Evolutionary conservation across 2,329 filamentous ascomycete species (phyloP), one percentile per base, ranked within the genome.

Genomic region (Aspergillus uvarum): DNA sequence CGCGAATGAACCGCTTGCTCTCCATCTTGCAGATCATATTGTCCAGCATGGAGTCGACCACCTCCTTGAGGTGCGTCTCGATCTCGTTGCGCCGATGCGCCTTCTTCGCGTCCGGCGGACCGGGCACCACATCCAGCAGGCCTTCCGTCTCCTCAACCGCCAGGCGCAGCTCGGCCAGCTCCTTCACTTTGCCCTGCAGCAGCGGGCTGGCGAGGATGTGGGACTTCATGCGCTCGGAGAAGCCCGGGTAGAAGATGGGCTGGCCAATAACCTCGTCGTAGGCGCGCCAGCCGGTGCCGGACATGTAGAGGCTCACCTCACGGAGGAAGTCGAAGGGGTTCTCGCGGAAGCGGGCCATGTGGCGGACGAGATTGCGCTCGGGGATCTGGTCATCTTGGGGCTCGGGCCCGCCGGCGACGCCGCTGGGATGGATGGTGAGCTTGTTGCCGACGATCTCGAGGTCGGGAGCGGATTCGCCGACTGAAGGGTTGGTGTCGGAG

Each of bases 11-110:
- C 2, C 86, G 81, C 73, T 93, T 96, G 81, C 89, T 96, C 77
- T 99, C 95, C 83, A 98, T 94, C 78, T 99, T 99, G 84, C 94
- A 98, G 63, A 99, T 97, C 95, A 99, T 98, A 64, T 89, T 87
- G 72, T 96, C 92, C 24, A 92, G 91, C 84, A 95, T 88, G 65
- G 89, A 88, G 64, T 95, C 91, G 4, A 91, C 90, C 4, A 97
- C 88, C 71, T 96, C 88, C 57, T 87, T 83, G 50, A 99, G 80
- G 59, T 88, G 88, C 42, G 82, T 81, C 70, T 92, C 87, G 58
- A 98, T 85, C 68, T 89, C 86, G 58, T 78, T 80, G 53, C 73
- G 67, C 14, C 77, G 74, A 50, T 71, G 70, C 5, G 67, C 62
- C 59, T 68, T 70, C 21, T 70, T 73, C 51, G 71, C 66, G 11